Percentiles rank a stretch among this genome's conserved stretches.
phyloP scores from a whole-genome alignment of 2,329 filamentous ascomycete genomes.

The Neoascochyta sp. region DNA sequence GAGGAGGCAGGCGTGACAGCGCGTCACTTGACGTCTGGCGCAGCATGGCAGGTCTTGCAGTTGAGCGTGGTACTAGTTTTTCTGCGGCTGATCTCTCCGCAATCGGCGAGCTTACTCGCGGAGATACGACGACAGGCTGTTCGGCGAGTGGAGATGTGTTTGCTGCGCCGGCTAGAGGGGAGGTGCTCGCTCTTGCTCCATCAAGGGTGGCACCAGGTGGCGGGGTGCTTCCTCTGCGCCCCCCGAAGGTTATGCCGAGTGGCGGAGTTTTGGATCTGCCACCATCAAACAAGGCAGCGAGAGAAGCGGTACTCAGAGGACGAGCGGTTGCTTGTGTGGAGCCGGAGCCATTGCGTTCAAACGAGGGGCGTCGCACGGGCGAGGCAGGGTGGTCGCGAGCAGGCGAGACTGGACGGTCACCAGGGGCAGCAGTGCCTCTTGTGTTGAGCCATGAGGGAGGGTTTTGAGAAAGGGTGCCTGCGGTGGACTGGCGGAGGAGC shows the following conservation, averaged over 20 bases:
- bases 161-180: constrained; percentile 2
- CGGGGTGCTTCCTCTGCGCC: constrained; percentile 26
- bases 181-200: constrained; percentile 24
- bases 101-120: not conserved
- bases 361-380: constrained; percentile 23
- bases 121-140: constrained; percentile 18
- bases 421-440: constrained; percentile 23
- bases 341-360: no score
- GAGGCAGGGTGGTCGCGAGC: constrained; percentile 18
- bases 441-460: constrained; percentile 38
- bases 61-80: constrained; percentile 5
- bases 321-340: constrained; percentile 6
- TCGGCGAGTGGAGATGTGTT: constrained; percentile 23
- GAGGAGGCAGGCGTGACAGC: constrained; percentile 70
- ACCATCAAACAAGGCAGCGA: constrained; percentile 16
- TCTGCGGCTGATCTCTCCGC: not conserved
- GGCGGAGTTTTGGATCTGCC: no score
- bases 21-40: constrained; percentile 27
- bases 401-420: constrained; percentile 31
- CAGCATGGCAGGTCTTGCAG: constrained; percentile 23
- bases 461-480: constrained; percentile 33
- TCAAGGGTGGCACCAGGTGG: constrained; percentile 40
- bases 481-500: constrained; percentile 29
- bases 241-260: no score
- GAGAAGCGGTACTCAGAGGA: constrained; percentile 15